Evolutionary conservation across 2,329 filamentous ascomycete genomes (phyloP).

Genomic region (Lasiodiplodia theobromae): DNA sequence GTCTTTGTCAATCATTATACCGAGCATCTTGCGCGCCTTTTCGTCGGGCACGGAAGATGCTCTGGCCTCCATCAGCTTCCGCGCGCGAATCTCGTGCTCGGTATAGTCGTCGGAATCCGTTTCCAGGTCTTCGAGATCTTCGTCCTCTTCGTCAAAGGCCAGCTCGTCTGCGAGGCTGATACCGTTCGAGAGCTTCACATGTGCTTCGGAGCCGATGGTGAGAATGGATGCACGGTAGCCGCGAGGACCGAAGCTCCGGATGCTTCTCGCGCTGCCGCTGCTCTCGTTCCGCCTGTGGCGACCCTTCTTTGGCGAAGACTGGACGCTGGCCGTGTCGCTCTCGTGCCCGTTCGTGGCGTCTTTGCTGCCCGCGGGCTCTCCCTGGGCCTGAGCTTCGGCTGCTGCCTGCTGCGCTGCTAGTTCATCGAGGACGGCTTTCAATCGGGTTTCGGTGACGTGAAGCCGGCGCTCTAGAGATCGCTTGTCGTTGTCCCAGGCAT

Average conservation of each 20-base stretch:
- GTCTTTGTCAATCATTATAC: slow-evolving; percentile 40
- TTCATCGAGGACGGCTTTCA: slow-evolving; percentile 86
- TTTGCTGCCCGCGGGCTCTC: slow-evolving; percentile 63
- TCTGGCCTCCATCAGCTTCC: slow-evolving; percentile 49
- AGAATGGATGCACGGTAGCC: slow-evolving; percentile 76
- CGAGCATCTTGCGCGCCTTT: slow-evolving; percentile 56
- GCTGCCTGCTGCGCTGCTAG: slow-evolving; percentile 72
- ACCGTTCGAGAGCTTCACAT: slow-evolving; percentile 64
- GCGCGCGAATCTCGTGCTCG: slow-evolving; percentile 50
- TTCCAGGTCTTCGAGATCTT: slow-evolving; percentile 57
- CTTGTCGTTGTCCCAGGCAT: slow-evolving; percentile 83
- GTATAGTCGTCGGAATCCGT: slow-evolving; percentile 71
- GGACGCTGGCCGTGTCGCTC: slow-evolving; percentile 74
- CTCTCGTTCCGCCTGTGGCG: slow-evolving; percentile 49
- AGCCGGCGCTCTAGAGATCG: slow-evolving; percentile 83
- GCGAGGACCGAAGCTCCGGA: slow-evolving; percentile 38
- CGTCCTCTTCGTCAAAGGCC: slow-evolving; percentile 77
- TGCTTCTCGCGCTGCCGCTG: slow-evolving; percentile 60
- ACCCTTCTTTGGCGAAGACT: slow-evolving; percentile 61
- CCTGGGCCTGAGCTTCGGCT: slow-evolving; percentile 61
- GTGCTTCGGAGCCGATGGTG: slow-evolving; percentile 62
- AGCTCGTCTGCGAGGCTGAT: slow-evolving; percentile 90
- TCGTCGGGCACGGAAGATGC: slow-evolving; percentile 51
- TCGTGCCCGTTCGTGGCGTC: slow-evolving; percentile 64
- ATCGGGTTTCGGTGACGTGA: slow-evolving; percentile 85